phyloP scores from a whole-genome alignment of 2,329 filamentous ascomycete species.

The Dryadomyces sulphureus region DNA sequence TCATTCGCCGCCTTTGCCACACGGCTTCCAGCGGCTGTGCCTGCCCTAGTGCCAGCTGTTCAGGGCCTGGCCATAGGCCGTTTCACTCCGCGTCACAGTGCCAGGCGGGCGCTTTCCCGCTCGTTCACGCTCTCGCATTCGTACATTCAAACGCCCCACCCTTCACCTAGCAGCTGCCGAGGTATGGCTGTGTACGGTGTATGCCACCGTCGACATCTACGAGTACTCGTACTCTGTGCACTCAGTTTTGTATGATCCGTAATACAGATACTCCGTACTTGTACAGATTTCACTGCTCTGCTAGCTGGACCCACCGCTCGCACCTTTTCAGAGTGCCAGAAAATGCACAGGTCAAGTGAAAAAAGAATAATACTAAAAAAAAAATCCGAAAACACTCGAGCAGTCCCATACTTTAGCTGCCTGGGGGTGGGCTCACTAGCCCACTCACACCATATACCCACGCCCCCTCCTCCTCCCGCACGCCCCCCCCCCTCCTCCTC shows the following conservation, averaged over 20 bases:
- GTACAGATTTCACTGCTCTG: not conserved
- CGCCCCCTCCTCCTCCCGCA: not conserved
- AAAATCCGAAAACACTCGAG: not conserved
- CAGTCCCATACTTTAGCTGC: no score
- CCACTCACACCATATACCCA: constrained; percentile 2
- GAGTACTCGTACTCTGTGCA: no score
- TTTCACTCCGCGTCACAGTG: no score
- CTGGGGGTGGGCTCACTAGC: not conserved
- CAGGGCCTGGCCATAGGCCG: no score
- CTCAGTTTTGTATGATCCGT: not conserved
- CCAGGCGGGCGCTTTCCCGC: not conserved
- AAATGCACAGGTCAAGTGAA: not conserved
- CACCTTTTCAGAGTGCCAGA: not conserved
- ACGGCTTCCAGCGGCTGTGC: no score
- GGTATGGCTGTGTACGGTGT: no score
- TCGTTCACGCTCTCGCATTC: not conserved
- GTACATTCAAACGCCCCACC: constrained; percentile 7
- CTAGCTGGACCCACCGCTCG: not conserved
- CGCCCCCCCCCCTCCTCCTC: not conserved
- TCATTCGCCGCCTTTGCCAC: no score
- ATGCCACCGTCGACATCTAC: no score
- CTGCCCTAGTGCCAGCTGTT: no score
- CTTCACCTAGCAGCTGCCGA: constrained; percentile 6
- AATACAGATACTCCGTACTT: not conserved
- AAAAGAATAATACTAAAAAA: not conserved